Evolutionary conservation across 805 yeast genomes (phyloP).

Genomic region (Trichomonascus vanleenenianus): DNA sequence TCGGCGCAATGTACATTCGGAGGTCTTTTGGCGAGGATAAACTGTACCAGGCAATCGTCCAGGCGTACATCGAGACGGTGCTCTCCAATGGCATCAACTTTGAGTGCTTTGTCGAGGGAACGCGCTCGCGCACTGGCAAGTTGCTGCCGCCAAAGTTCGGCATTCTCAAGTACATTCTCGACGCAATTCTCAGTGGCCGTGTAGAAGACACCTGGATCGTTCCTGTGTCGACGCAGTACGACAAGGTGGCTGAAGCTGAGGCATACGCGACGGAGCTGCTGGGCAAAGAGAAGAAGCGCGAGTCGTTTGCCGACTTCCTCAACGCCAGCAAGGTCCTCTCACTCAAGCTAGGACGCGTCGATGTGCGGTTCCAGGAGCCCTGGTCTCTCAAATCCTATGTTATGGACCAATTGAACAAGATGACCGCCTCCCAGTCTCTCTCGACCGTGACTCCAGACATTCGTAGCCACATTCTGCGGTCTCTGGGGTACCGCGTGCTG

Average conservation of each 20-base stretch:
- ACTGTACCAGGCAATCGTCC: slow-evolving; percentile 36
- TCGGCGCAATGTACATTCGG: slow-evolving; percentile 53
- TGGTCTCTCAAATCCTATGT: slow-evolving; percentile 33
- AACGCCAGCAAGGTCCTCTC: slow-evolving; percentile 28
- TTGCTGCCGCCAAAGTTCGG: slow-evolving; percentile 56
- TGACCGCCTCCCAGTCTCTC: slow-evolving; percentile 3
- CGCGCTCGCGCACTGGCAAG: slow-evolving; percentile 60
- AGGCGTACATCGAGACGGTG: slow-evolving; percentile 40
- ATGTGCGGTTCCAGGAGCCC: slow-evolving; percentile 34
- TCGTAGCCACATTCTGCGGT: slow-evolving; percentile 31
- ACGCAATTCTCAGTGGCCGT: slow-evolving; percentile 38
- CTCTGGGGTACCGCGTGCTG: slow-evolving; percentile 46
- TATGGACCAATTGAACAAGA: slow-evolving; percentile 23
- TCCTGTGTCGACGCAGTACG: slow-evolving; percentile 54
- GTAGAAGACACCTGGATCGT: slow-evolving; percentile 38
- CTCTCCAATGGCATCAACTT: slow-evolving; percentile 42
- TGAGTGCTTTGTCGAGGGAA: slow-evolving; percentile 61
- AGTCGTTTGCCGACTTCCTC: slow-evolving; percentile 36
- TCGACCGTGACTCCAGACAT: neutral
- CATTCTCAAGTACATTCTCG: slow-evolving; percentile 44
- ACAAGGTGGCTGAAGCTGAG: slow-evolving; percentile 47
- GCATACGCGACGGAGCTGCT: slow-evolving; percentile 49
- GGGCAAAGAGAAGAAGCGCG: slow-evolving; percentile 50
- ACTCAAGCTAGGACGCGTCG: slow-evolving; percentile 34
- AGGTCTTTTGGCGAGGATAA: slow-evolving; percentile 40